Conservation (phyloP, 257 asterid species). For the Penstemon newberryi region DNA sequence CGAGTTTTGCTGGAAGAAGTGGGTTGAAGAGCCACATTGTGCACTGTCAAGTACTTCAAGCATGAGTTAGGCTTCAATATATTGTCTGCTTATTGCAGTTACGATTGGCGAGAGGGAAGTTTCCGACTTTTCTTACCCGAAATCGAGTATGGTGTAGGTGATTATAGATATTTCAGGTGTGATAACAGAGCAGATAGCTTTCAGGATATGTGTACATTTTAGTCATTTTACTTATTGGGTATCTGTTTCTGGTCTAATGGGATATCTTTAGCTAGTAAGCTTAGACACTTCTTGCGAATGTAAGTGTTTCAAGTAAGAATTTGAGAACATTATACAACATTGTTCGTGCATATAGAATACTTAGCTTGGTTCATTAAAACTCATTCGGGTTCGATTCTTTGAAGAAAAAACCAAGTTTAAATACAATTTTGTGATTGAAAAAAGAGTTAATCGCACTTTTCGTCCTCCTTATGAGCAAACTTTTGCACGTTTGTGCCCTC, state of each 20-base stretch:
- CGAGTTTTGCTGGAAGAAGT: conserved; percentile 62
- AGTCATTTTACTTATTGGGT: conserved; percentile 22
- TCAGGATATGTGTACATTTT: conserved; percentile 38
- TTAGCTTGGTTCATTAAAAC: background rate
- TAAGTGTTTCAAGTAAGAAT: conserved; percentile 26
- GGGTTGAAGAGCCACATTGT: conserved; percentile 68
- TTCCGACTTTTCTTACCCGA: conserved; percentile 5
- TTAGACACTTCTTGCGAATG: conserved; percentile 46
- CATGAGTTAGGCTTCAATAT: conserved; percentile 25
- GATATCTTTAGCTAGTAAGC: conserved; percentile 32
- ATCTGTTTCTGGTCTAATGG: conserved; percentile 25
- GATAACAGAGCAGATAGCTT: conserved; percentile 26
- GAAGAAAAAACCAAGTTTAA: too few species aligned
- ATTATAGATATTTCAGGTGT: conserved; percentile 30
- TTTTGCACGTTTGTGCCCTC: too few species aligned
- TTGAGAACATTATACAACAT: conserved; percentile 26
- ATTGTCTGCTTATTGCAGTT: background rate
- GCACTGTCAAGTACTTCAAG: conserved; percentile 69
- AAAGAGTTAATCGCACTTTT: too few species aligned
- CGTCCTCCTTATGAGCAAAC: too few species aligned
- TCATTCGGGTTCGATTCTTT: too few species aligned
- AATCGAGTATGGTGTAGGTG: conserved; percentile 19
- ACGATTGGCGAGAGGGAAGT: background rate
- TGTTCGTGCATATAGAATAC: background rate
- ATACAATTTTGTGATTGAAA: too few species aligned